Base-by-base conservation (phyloP, 257 asterid species). In the Plantago major region DNA sequence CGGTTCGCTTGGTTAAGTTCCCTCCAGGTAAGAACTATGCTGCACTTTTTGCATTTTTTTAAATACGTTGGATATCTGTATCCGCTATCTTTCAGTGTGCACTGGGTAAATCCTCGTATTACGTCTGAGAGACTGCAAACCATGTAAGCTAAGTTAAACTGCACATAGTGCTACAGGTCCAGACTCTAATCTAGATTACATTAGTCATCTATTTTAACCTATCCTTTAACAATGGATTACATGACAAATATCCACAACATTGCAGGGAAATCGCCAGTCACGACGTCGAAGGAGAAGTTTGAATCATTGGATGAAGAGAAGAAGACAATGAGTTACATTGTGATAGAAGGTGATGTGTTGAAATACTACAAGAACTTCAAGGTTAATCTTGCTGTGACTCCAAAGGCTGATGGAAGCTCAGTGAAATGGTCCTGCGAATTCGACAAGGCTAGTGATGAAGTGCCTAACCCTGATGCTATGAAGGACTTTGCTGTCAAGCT, bases 401-500 rank as follows among this genome's bases (percentile, higher is more conserved):
- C 76, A 0, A 80, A 80, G 59, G 94, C 78, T 0, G 76, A 79
- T 60, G 91, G 85, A 12, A 75, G 86, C 13, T 19, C 50, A 7
- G 82, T 87, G 66, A 87, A 87, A 53, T 90, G 96, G 96, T 46
- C 53, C 3, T 78, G 95, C 46, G 89, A 80, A 38, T 90, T 76
- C 37, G 85, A 81, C 11, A 90, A 82, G 84, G 81, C 84, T 10
- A 77, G 75, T 61, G 85, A 77, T 8, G 81, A 87, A 14, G 56
- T 80, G 30, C 96, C 95, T 0, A 74, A 69, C 19, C 97, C 97
- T 1, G 77, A 82, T 33, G 48, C 82, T 65, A 70, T 89, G 61
- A 84, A 64, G 74, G 95, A 89, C 22, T 84, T 84, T 64, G 97
- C 89, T 4, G 74, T 74, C 74, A 81, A 86, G 57, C 84, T 67